Evolutionary conservation across 2,329 filamentous ascomycete genomes (phyloP), one percentile per base, ranked within the genome.

Genomic region (Aspergillus quadricinctus): DNA sequence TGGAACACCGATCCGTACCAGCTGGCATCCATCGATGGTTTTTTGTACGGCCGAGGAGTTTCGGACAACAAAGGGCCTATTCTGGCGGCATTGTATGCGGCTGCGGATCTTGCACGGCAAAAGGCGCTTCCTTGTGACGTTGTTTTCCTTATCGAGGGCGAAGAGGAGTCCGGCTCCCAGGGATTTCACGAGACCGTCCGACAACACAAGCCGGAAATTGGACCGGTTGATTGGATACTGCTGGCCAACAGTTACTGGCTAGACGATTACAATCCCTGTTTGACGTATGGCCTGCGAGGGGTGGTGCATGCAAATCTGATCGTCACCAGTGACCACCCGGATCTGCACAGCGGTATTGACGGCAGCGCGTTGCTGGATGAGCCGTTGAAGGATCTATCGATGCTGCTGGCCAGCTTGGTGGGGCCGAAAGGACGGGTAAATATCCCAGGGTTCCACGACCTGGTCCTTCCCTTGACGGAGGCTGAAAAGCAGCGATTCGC

Each of bases 161-260:
- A 99, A 71, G 94, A 99, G 74, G 94, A 99, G 72, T 92, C 89
- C 48, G 94, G 94, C 0, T 97, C 92, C 1, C 83, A 92, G 28
- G 93, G 94, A 0, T 97, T 99, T 68, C 87, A 90, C 61, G 85
- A 93, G 64, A 89, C 90, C 0, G 87, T 99, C 17, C 84, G 82
- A 63, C 83, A 85, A 60, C 86, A 94, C 74, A 96, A 96, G 72
- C 81, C 87, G 14, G 81, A 90, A 25, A 96, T 99, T 64, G 94
- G 94, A 1, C 81, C 90, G 9, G 86, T 99, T 2, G 93, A 99
- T 74, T 97, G 94, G 80, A 94, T 99, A 54, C 78, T 99, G 31
- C 79, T 99, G 40, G 93, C 94, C 23, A 99, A 99, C 78, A 97
- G 92, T 74, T 99, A 99, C 78, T 99, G 94, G 94, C 81, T 99